phyloP scores from a whole-genome alignment of 2,329 filamentous ascomycete genomes.

The Fusarium xyrophilum region DNA sequence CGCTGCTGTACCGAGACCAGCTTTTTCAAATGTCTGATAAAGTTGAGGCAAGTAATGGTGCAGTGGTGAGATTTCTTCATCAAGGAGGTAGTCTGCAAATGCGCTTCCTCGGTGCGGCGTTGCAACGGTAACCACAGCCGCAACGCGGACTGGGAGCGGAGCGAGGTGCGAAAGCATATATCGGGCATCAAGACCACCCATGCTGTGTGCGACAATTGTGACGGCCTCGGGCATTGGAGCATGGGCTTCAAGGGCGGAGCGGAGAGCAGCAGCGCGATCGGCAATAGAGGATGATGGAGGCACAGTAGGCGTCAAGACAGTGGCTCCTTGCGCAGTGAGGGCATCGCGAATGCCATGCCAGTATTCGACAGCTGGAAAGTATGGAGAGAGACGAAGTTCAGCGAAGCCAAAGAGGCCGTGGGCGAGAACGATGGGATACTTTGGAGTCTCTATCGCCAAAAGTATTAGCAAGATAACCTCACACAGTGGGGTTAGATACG shows the following conservation, averaged over 20 bases:
- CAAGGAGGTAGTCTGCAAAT: conserved; percentile 62
- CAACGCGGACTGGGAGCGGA: conserved; percentile 55
- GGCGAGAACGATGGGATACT: conserved; percentile 68
- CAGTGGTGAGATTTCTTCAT: conserved; percentile 49
- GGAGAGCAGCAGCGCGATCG: conserved; percentile 64
- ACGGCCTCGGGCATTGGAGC: conserved; percentile 58
- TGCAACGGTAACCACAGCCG: conserved; percentile 61
- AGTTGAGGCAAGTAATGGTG: conserved; percentile 60
- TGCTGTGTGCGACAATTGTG: conserved; percentile 76
- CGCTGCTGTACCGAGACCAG: conserved; percentile 64
- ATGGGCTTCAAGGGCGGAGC: conserved; percentile 57
- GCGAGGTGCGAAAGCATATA: conserved; percentile 68
- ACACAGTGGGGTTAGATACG: neutral
- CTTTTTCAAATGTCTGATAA: conserved; percentile 58
- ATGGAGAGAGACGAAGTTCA: conserved; percentile 59
- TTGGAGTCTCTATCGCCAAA: conserved; percentile 57
- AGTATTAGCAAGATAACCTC: neutral
- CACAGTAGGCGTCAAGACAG: conserved; percentile 67
- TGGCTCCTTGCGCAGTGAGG: conserved; percentile 58
- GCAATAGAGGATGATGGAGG: conserved; percentile 68
- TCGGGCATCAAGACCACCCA: conserved; percentile 70
- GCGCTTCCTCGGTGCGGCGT: conserved; percentile 63
- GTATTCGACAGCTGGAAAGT: conserved; percentile 65
- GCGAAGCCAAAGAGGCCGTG: conserved; percentile 71
- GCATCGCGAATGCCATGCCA: conserved; percentile 70